Percentiles rank a stretch among this genome's conserved stretches.
These are phyloP conservation scores for Neopestalotiopsis clavispora DNA, from an alignment of 2,329 filamentous ascomycete genomes.

Conservation along the genomic window DNA sequence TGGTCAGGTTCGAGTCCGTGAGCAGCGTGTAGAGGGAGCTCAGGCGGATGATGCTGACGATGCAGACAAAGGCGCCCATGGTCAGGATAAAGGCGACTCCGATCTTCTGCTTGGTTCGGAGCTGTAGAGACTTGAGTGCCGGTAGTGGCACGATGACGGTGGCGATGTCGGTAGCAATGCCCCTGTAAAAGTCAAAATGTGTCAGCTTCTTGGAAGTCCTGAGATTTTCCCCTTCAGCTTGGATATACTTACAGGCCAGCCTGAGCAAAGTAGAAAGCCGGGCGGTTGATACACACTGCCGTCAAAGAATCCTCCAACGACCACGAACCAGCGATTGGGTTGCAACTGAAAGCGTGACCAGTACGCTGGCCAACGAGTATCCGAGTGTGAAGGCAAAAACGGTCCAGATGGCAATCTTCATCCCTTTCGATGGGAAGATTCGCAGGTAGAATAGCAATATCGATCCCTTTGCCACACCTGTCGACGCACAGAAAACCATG, in stretches of 20 bases:
- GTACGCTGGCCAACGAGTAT: conserved; percentile 29
- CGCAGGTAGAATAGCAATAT: conserved; percentile 33
- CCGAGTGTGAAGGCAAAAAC: conserved; percentile 29
- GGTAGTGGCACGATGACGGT: conserved; percentile 43
- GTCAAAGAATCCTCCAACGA: conserved; percentile 25
- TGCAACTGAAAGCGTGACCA: conserved; percentile 33
- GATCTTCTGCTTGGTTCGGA: conserved; percentile 46
- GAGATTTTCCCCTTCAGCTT: too few relatives aligned
- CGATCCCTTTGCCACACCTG: conserved; percentile 31
- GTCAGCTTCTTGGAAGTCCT: too few relatives aligned
- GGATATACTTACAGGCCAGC: conserved; percentile 22
- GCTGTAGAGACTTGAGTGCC: conserved; percentile 47
- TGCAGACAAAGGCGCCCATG: conserved; percentile 30
- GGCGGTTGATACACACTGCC: conserved; percentile 30
- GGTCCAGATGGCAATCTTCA: conserved; percentile 27
- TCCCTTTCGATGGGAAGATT: conserved; percentile 29
- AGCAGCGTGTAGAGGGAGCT: conserved; percentile 24
- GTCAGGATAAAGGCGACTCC: conserved; percentile 46
- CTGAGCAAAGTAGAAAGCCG: conserved; percentile 33
- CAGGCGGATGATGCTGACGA: conserved; percentile 28
- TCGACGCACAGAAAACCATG: conserved; percentile 26
- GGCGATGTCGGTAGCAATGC: conserved; percentile 31
- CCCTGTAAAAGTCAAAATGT: neutral
- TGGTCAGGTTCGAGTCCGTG: conserved; percentile 22
- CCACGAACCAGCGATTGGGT: conserved; percentile 30